Percentiles rank a stretch among this genome's conserved stretches.
phyloP scores from a whole-genome alignment of 139 green algal genomes.

The Chlorella sp. region DNA sequence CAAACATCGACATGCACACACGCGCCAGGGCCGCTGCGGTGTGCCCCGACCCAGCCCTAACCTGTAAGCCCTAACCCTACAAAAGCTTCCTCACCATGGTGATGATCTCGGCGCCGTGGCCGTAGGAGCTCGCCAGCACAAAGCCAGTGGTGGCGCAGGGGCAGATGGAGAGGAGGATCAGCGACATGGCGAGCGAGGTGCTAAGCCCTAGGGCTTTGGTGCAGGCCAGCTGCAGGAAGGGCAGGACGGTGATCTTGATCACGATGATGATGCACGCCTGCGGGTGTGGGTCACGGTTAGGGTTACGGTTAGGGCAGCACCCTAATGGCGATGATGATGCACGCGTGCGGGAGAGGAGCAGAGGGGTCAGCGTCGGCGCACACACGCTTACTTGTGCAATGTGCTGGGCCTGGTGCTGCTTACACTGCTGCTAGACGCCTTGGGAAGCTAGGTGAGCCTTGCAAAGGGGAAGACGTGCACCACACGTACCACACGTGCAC shows the following conservation, averaged over 20 bases:
- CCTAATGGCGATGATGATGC: conserved; percentile 10
- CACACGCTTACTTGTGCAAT: neutral
- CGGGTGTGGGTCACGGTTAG: neutral
- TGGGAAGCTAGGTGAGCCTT: neutral
- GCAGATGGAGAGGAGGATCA: conserved; percentile 23
- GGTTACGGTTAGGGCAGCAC: too few relatives aligned
- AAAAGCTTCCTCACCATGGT: neutral
- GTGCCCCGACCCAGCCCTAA: too few relatives aligned
- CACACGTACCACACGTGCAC: neutral
- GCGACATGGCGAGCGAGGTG: conserved; percentile 6
- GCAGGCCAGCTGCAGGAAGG: conserved; percentile 21
- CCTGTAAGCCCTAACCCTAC: too few relatives aligned
- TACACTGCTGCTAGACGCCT: neutral
- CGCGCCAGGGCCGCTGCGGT: too few relatives aligned
- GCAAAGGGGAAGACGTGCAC: neutral
- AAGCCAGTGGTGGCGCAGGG: conserved; percentile 15
- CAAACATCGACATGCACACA: too few relatives aligned
- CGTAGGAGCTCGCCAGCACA: conserved; percentile 17
- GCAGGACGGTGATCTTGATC: conserved; percentile 16
- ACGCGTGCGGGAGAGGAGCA: conserved; percentile 1
- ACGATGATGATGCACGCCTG: conserved; percentile 5
- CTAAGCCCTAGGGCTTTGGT: neutral
- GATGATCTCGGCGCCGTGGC: conserved; percentile 16
- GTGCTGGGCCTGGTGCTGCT: neutral
- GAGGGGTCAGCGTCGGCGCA: neutral